A percentile compares a stretch with the other conserved stretches of the same genome.
Conservation (phyloP, 192 early-diverging fungal genomes). For the Backusella sp. region DNA sequence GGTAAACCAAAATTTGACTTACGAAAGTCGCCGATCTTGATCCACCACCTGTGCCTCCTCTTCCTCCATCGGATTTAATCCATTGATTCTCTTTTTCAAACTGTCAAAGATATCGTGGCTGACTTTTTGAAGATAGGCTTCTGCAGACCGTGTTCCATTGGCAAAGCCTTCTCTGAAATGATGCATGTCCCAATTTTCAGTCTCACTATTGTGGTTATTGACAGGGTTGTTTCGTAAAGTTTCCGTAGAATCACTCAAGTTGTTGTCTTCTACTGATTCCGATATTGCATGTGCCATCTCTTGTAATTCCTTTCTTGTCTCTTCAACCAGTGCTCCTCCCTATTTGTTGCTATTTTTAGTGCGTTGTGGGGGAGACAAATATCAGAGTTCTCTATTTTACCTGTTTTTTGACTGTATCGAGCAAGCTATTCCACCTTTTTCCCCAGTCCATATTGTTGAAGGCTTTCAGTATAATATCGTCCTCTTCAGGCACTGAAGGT, state of each 20-base stretch:
- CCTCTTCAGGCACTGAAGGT: constrained; percentile 14
- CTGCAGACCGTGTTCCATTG: constrained; percentile 42
- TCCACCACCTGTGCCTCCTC: constrained; percentile 7
- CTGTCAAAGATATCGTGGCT: constrained; percentile 41
- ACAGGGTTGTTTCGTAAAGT: neutral
- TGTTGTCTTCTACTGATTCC: constrained; percentile 29
- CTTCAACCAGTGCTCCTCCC: constrained; percentile 44
- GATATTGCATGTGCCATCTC: constrained; percentile 46
- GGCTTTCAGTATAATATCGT: constrained; percentile 33
- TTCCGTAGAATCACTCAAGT: neutral
- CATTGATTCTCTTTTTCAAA: constrained; percentile 41
- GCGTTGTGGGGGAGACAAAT: neutral
- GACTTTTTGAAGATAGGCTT: constrained; percentile 49
- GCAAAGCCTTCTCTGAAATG: constrained; percentile 23
- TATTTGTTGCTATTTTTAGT: constrained; percentile 1
- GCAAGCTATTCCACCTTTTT: constrained; percentile 19
- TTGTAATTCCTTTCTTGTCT: constrained; percentile 47
- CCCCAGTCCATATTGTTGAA: constrained; percentile 31
- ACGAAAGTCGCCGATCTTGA: constrained; percentile 15
- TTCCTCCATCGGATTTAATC: constrained; percentile 28
- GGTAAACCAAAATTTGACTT: neutral
- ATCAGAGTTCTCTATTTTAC: constrained; percentile 1
- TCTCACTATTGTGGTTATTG: neutral
- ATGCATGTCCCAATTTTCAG: constrained; percentile 27
- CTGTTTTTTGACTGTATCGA: constrained; percentile 37